Evolutionary conservation across 1,284 basidiomycete genomes (phyloP).

Genomic region (Phenoliferia sp.): DNA sequence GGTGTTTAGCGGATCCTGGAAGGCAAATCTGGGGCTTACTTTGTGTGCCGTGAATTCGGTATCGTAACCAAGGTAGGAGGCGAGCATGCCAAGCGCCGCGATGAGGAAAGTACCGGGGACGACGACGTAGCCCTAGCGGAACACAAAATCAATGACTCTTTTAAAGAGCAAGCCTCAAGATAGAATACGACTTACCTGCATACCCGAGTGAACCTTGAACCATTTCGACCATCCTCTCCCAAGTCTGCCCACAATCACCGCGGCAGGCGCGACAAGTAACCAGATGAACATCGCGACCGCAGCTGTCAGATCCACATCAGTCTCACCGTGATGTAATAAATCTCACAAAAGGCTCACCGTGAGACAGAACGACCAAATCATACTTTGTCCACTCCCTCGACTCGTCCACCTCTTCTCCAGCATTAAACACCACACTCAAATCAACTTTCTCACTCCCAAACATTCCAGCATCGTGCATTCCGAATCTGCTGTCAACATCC

Average conservation of each 20-base stretch:
- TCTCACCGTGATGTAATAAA: not conserved
- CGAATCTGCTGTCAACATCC: not conserved
- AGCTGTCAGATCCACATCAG: not conserved
- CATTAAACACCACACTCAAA: not conserved
- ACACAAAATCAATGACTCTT: not conserved
- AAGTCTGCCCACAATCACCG: constrained; percentile 4
- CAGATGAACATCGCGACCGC: constrained; percentile 11
- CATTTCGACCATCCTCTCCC: not conserved
- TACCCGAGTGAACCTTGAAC: constrained; percentile 7
- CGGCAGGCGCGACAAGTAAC: constrained; percentile 8
- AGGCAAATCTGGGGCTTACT: not conserved
- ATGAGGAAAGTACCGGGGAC: not conserved
- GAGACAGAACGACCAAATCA: not conserved
- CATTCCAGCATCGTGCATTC: constrained; percentile 6
- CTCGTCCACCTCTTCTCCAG: not conserved
- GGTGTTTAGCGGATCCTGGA: not conserved
- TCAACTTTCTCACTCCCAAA: constrained; percentile 1
- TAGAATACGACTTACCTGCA: not conserved
- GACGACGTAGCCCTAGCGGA: not conserved
- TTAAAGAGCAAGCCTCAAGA: not conserved
- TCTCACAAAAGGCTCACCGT: not conserved
- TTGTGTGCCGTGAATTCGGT: constrained; percentile 1
- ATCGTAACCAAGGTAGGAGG: not conserved
- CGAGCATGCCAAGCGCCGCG: not conserved
- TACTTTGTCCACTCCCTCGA: constrained; percentile 5